Evolutionary conservation across 2,329 filamentous ascomycete genomes (phyloP).

Genomic region (Epichloe sylvatica): DNA sequence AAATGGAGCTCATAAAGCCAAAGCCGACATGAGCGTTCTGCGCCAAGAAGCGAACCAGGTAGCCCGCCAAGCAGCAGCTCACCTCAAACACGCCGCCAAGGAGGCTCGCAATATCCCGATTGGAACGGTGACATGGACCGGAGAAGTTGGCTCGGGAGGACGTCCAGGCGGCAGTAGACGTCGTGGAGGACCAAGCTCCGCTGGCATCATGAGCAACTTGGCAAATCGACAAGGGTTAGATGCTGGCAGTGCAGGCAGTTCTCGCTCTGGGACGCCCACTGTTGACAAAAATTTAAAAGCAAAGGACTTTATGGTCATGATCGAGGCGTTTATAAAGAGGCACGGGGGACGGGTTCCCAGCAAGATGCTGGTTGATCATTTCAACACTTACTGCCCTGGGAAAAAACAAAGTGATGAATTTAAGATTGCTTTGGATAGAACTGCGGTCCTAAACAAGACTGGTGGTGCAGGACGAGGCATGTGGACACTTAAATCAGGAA

Average conservation of each 20-base stretch:
- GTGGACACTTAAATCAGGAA: constrained; percentile 33
- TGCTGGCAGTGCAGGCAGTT: constrained; percentile 28
- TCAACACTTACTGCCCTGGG: constrained; percentile 57
- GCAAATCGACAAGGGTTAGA: constrained; percentile 41
- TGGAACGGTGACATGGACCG: constrained; percentile 89
- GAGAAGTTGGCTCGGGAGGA: constrained; percentile 64
- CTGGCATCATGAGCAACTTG: constrained; percentile 41
- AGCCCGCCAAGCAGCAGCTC: constrained; percentile 62
- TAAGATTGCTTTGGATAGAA: constrained; percentile 61
- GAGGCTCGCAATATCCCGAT: constrained; percentile 59
- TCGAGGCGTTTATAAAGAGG: constrained; percentile 62
- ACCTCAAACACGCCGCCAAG: constrained; percentile 59
- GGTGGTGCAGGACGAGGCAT: constrained; percentile 39
- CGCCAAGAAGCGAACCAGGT: constrained; percentile 69
- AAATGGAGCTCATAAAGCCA: constrained; percentile 55
- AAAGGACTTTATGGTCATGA: constrained; percentile 55
- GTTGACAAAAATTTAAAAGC: constrained; percentile 29
- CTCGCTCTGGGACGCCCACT: constrained; percentile 31
- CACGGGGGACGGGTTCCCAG: constrained; percentile 74
- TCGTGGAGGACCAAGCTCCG: constrained; percentile 38
- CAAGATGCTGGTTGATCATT: constrained; percentile 80
- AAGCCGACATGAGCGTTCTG: constrained; percentile 64
- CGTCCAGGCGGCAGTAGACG: constrained; percentile 45
- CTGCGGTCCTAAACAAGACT: constrained; percentile 55
- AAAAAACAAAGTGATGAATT: constrained; percentile 64